Percentiles rank a stretch among this genome's conserved stretches.
Conservation (phyloP, 148 eudicot genomes). For the Pharnaceum exiguum region DNA sequence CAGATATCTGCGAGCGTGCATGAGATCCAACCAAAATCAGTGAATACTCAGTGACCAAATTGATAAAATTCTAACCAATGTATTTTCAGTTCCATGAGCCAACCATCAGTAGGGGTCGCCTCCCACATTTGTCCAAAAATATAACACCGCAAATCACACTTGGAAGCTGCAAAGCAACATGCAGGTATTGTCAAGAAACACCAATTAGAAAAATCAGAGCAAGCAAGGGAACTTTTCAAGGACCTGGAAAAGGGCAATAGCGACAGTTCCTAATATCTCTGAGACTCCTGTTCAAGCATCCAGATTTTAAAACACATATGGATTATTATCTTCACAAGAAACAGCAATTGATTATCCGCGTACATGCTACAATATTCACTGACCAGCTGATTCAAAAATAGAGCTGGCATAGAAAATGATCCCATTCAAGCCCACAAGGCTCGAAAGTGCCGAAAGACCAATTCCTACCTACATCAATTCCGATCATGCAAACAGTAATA, state of each 20-base stretch:
- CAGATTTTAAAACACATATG: neutral
- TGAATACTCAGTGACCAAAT: neutral
- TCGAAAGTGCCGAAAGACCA: constrained; percentile 20
- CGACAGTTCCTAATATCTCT: constrained; percentile 17
- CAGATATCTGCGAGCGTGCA: constrained; percentile 21
- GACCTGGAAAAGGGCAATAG: constrained; percentile 26
- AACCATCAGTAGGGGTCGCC: constrained; percentile 36
- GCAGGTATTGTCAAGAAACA: neutral
- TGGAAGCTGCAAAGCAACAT: constrained; percentile 26
- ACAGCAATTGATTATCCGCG: neutral
- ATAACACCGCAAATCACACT: constrained; percentile 8
- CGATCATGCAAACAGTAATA: neutral
- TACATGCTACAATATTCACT: constrained; percentile 2
- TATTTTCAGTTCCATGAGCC: constrained; percentile 6
- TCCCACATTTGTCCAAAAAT: constrained; percentile 28
- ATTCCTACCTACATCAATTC: constrained; percentile 26
- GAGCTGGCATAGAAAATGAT: constrained; percentile 25
- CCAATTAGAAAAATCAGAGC: neutral
- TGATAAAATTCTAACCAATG: no score
- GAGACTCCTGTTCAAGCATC: constrained; percentile 24
- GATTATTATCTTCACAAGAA: neutral
- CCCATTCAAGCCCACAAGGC: constrained; percentile 25
- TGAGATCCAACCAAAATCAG: neutral
- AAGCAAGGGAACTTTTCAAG: neutral
- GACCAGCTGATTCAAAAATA: constrained; percentile 33